Evolutionary conservation across 768 basidiomycete genomes (phyloP).

Genomic region (Agaricus bisporus): DNA sequence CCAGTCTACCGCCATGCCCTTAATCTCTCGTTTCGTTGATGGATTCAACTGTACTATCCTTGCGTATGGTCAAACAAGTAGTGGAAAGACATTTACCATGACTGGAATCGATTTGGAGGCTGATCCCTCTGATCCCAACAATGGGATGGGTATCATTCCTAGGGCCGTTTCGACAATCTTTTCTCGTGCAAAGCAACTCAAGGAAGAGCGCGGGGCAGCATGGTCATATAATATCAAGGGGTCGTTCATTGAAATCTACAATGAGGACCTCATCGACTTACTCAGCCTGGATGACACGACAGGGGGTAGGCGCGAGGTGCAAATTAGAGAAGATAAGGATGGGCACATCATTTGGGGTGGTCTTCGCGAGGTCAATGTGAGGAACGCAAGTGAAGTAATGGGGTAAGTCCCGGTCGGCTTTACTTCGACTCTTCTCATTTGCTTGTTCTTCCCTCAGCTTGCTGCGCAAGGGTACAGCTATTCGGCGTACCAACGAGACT

Average conservation of each 20-base stretch:
- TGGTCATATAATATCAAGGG: conserved; percentile 83
- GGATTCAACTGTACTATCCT: conserved; percentile 98
- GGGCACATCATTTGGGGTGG: conserved; percentile 98
- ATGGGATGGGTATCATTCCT: conserved; percentile 93
- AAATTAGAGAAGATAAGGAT: conserved; percentile 95
- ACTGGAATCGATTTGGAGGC: conserved; percentile 89
- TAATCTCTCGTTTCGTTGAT: conserved; percentile 82
- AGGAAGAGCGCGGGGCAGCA: conserved; percentile 63
- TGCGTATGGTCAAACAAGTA: conserved; percentile 96
- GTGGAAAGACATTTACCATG: conserved; percentile 98
- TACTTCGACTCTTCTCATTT: conserved; percentile 7
- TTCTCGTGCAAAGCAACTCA: conserved; percentile 64
- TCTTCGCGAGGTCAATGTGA: conserved; percentile 86
- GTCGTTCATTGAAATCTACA: conserved; percentile 97
- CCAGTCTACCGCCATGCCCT: conserved; percentile 76
- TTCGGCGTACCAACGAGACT: conserved; percentile 93
- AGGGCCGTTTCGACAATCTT: conserved; percentile 90
- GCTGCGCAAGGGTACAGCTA: conserved; percentile 82
- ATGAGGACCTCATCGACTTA: conserved; percentile 97
- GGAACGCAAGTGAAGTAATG: conserved; percentile 86
- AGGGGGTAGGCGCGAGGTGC: conserved; percentile 75
- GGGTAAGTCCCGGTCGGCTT: conserved; percentile 46
- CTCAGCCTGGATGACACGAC: conserved; percentile 66
- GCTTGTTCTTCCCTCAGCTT: conserved; percentile 40
- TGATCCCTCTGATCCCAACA: conserved; percentile 75